Evolutionary conservation across 2,329 filamentous ascomycete genomes (phyloP).

Genomic region (Penicillium occitanis): DNA sequence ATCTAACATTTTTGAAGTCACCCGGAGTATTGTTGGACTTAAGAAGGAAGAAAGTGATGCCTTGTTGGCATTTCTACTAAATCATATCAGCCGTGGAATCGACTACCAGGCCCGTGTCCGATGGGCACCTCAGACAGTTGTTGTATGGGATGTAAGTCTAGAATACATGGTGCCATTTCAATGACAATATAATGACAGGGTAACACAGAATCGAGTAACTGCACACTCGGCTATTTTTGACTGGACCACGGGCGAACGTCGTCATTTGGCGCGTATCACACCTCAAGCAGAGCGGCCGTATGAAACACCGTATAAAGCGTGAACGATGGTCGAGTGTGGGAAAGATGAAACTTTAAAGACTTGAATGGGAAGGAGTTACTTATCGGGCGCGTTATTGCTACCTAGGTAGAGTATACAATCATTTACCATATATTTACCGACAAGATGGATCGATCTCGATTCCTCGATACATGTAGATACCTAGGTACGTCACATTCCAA

Average conservation of each 20-base stretch:
- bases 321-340: background rate
- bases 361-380: background rate
- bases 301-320: slow-evolving; percentile 16
- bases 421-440: no score
- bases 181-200: slow-evolving; percentile 32
- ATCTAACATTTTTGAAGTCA: slow-evolving; percentile 1
- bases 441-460: no score
- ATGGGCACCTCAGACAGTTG: slow-evolving; percentile 31
- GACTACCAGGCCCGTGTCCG: slow-evolving; percentile 29
- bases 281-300: slow-evolving; percentile 29
- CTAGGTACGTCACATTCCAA: no score
- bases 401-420: no score
- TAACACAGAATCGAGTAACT: slow-evolving; percentile 38
- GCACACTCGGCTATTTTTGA: slow-evolving; percentile 39
- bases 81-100: slow-evolving; percentile 18
- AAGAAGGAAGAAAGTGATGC: slow-evolving; percentile 46
- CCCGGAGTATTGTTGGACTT: slow-evolving; percentile 40
- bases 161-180: slow-evolving; percentile 17
- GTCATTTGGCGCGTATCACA: slow-evolving; percentile 32
- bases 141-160: slow-evolving; percentile 39
- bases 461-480: no score
- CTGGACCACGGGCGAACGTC: slow-evolving; percentile 29
- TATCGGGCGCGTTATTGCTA: no score
- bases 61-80: slow-evolving; percentile 41
- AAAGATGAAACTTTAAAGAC: background rate